Base-by-base conservation (phyloP, 2,329 filamentous ascomycete genomes). In the Pseudogymnoascus sp. region DNA sequence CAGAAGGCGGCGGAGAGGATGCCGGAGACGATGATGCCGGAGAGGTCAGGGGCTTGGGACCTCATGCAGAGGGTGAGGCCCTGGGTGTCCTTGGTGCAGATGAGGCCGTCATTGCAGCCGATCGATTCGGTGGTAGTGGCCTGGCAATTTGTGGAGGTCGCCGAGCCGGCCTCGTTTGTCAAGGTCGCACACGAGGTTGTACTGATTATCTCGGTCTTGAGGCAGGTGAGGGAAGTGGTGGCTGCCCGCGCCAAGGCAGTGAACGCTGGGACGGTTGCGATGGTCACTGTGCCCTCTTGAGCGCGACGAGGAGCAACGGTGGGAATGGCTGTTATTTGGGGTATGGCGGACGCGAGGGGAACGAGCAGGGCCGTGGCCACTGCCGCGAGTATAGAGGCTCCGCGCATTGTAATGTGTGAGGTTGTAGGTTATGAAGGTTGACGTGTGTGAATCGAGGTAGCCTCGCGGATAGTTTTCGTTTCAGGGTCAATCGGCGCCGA, bases 281-380 rank as follows among this genome's bases (percentile, higher is more conserved):
- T 21, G 11, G 51, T 34, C 28, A 34, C 11, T 11, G 8, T n/a
- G 5, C 25, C 25, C 48, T 34, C 48, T 21, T 57, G 7, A 8
- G 51, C n/a, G 28, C 10, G 28, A 57, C 51, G 51, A 21, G 51
- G 51, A 57, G 51, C 51, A 57, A 57, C 51, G 11, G 51, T 57
- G 8, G 51, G 51, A 19, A 34, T 34, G 51, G 51, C 28, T 11
- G 51, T 57, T 34, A 57, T 57, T 6, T 57, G 19, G 28, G 51
- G 51, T 11, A 16, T 57, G 51, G 51, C 51, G 6, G 51, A 57
- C 6, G 51, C 19, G 51, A 57, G 51, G 10, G 51, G 51, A 34
- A 57, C 16, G 51, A 57, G 51, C 51, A 57, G 51, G 28, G n/a
- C 51, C n/a, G 51, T 57, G 51, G 51, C 51, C 25, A 57, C 51